phyloP scores from a whole-genome alignment of 2,329 filamentous ascomycete species.

The Neonectria ditissima region DNA sequence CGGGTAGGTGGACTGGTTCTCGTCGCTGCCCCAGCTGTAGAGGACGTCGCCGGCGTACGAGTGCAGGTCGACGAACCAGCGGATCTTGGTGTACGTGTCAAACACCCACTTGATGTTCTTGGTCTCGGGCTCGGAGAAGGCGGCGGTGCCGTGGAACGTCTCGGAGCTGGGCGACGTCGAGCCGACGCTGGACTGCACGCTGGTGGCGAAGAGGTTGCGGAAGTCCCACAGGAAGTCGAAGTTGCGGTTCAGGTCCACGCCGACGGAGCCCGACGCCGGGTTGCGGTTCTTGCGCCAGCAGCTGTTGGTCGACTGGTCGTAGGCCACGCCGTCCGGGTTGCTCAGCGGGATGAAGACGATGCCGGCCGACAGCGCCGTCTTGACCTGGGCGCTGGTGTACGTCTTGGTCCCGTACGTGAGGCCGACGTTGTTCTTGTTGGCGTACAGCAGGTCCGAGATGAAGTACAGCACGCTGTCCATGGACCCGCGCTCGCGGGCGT shows the following conservation, averaged over 20 bases:
- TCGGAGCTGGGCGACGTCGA: constrained; percentile 53
- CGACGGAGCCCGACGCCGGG: constrained; percentile 50
- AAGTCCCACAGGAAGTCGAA: constrained; percentile 59
- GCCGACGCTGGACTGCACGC: constrained; percentile 52
- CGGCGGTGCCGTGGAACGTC: constrained; percentile 59
- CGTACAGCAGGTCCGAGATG: constrained; percentile 64
- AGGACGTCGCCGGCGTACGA: constrained; percentile 61
- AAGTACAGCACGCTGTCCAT: constrained; percentile 67
- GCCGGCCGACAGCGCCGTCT: constrained; percentile 60
- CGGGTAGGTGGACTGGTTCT: constrained; percentile 57
- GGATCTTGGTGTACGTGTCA: constrained; percentile 60
- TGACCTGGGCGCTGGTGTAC: constrained; percentile 63
- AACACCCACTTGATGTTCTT: constrained; percentile 63
- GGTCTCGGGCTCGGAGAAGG: constrained; percentile 65
- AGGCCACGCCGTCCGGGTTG: constrained; percentile 62
- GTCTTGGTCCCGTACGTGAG: constrained; percentile 61
- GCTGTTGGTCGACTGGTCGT: constrained; percentile 58
- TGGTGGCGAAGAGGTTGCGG: constrained; percentile 53
- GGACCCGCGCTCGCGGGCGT: constrained; percentile 65
- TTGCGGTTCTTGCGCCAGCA: constrained; percentile 67
- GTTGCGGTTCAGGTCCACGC: constrained; percentile 56
- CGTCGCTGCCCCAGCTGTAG: constrained; percentile 66
- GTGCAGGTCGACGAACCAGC: constrained; percentile 68
- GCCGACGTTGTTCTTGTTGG: constrained; percentile 59
- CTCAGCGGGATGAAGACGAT: constrained; percentile 47